Percentiles rank a stretch among this genome's conserved stretches.
phyloP scores from a whole-genome alignment of 495 filamentous ascomycete species.

The Lineolata rhizophorae region DNA sequence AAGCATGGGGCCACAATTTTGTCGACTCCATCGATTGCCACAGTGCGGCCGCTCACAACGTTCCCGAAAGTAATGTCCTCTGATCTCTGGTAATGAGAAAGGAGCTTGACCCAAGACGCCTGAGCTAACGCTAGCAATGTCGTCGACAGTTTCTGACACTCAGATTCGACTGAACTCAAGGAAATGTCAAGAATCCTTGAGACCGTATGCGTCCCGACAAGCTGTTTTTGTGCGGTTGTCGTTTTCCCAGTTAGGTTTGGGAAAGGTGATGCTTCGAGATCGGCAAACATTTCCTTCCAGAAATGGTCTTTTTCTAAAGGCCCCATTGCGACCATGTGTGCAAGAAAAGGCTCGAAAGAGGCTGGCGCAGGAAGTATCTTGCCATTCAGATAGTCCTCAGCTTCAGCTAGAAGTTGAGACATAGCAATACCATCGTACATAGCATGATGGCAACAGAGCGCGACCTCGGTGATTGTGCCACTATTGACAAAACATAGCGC shows the following conservation, averaged over 20 bases:
- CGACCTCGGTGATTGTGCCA: constrained; percentile 1
- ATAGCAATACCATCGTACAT: constrained; percentile 63
- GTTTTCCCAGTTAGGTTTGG: constrained; percentile 13
- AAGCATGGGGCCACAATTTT: constrained; percentile 67
- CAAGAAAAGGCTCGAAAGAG: constrained; percentile 27
- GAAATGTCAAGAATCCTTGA: constrained; percentile 18
- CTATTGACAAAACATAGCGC: too few species aligned
- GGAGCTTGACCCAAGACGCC: constrained; percentile 39
- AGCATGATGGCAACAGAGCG: constrained; percentile 38
- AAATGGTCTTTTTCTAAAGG: constrained; percentile 27
- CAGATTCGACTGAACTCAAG: constrained; percentile 25
- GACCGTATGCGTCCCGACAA: background rate
- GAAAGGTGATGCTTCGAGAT: constrained; percentile 27
- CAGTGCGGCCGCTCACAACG: constrained; percentile 49
- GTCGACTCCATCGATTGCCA: constrained; percentile 39
- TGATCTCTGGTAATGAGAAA: constrained; percentile 28
- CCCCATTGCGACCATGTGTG: constrained; percentile 21
- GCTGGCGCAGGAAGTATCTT: constrained; percentile 21
- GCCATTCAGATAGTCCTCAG: constrained; percentile 29
- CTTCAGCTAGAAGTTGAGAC: constrained; percentile 36
- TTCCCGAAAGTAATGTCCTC: constrained; percentile 65
- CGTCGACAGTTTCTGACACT: constrained; percentile 28
- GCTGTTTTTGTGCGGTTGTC: background rate
- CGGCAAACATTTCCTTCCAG: constrained; percentile 26
- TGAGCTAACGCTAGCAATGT: constrained; percentile 44